Percentiles rank a stretch among this genome's conserved stretches.
These are phyloP conservation scores for Cyberlindnera maritima DNA, from an alignment of 805 yeast genomes.

Conservation along the genomic window DNA sequence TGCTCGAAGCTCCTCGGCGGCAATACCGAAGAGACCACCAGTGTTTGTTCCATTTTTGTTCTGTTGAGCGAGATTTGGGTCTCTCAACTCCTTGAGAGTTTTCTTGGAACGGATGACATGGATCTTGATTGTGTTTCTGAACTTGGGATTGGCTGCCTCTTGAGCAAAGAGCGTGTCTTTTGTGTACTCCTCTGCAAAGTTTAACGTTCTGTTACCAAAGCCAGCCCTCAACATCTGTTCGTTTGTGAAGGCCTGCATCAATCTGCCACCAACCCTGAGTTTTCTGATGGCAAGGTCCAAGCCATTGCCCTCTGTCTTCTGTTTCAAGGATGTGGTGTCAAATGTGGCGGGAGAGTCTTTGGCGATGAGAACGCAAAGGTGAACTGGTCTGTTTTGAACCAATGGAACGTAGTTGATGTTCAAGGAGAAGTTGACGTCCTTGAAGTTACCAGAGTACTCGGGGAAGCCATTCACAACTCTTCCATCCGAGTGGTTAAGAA, in stretches of 20 bases:
- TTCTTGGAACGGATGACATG: constrained; percentile 69
- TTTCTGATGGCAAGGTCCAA: constrained; percentile 70
- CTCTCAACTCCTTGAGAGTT: constrained; percentile 69
- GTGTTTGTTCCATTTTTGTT: constrained; percentile 65
- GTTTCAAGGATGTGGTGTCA: constrained; percentile 61
- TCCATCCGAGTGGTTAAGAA: constrained; percentile 46
- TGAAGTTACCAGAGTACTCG: constrained; percentile 1
- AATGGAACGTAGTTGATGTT: constrained; percentile 52
- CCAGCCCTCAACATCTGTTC: constrained; percentile 84
- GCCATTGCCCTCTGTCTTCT: constrained; percentile 55
- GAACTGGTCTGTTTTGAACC: constrained; percentile 69
- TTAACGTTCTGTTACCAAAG: constrained; percentile 74
- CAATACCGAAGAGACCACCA: constrained; percentile 78
- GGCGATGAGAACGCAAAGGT: constrained; percentile 73
- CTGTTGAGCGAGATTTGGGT: constrained; percentile 85
- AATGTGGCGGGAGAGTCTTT: constrained; percentile 67
- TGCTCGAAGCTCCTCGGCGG: constrained; percentile 64
- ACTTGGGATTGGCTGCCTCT: constrained; percentile 32
- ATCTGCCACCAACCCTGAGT: constrained; percentile 75
- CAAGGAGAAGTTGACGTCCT: constrained; percentile 22
- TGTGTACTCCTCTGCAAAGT: constrained; percentile 64
- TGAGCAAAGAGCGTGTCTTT: constrained; percentile 50
- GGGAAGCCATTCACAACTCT: constrained; percentile 33
- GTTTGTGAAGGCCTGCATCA: constrained; percentile 89
- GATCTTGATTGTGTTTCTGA: constrained; percentile 66